Evolutionary conservation across 192 early-diverging fungal genomes (phyloP).

Genomic region (Phlyctochytrium arcticum): DNA sequence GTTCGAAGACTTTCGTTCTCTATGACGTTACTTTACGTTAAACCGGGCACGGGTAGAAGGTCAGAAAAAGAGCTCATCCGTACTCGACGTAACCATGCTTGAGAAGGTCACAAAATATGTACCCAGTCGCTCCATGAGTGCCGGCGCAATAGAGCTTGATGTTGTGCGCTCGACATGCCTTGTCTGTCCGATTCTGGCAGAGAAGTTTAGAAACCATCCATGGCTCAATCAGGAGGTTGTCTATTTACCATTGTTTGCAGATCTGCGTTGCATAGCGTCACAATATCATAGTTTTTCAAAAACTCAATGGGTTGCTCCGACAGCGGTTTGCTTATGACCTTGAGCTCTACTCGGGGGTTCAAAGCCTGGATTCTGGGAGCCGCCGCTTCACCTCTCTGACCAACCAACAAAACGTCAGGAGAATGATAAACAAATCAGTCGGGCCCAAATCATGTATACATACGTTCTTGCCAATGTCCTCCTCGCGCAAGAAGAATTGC

Average conservation of each 20-base stretch:
- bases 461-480: conserved; percentile 72
- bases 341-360: conserved; percentile 78
- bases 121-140: conserved; percentile 73
- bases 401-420: too few species aligned
- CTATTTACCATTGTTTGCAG: conserved; percentile 17
- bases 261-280: conserved; percentile 27
- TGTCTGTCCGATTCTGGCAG: conserved; percentile 50
- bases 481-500: conserved; percentile 65
- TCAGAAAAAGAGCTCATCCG: not conserved
- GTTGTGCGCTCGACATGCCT: conserved; percentile 52
- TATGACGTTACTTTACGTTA: conserved; percentile 1
- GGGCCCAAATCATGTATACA: conserved; percentile 8
- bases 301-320: conserved; percentile 42
- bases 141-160: conserved; percentile 66
- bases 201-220: not conserved
- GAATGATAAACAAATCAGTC: too few species aligned
- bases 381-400: conserved; percentile 61
- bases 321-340: conserved; percentile 45
- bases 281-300: conserved; percentile 64
- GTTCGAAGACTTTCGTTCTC: conserved; percentile 30
- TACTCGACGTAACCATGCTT: conserved; percentile 53
- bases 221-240: not conserved
- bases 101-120: conserved; percentile 78
- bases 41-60: not conserved
- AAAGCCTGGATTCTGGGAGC: conserved; percentile 60